These are phyloP conservation scores for Magnolia officinalis DNA, from an alignment of 164 flowering plant species.

Conservation along the genomic window DNA sequence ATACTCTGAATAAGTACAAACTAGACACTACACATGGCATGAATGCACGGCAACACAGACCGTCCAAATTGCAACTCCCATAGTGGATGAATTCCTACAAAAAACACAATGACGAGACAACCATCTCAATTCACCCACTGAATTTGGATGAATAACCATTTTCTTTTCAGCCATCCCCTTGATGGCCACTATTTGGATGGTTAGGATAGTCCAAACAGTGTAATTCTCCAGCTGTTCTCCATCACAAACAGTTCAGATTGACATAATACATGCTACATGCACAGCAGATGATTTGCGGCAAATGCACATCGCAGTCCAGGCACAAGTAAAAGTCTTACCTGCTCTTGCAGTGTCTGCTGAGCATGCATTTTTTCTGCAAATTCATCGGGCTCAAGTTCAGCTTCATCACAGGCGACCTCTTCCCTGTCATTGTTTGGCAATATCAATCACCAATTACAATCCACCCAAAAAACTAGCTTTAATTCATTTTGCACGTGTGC, in stretches of 20 bases:
- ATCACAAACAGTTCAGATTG: neutral
- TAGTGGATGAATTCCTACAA: too few species aligned
- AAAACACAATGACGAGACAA: too few species aligned
- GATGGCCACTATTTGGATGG: neutral
- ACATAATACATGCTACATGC: neutral
- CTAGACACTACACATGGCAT: too few species aligned
- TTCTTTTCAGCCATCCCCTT: too few species aligned
- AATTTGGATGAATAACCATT: too few species aligned
- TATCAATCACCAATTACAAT: neutral
- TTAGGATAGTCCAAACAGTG: neutral
- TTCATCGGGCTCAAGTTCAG: slow-evolving; percentile 75
- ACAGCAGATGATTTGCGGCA: neutral
- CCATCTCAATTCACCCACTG: too few species aligned
- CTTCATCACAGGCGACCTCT: slow-evolving; percentile 95
- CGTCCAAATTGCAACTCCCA: too few species aligned
- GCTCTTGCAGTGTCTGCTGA: slow-evolving; percentile 58
- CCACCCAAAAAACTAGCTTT: neutral
- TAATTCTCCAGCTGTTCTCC: too few species aligned
- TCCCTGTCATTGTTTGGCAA: slow-evolving; percentile 43
- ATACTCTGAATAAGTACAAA: neutral
- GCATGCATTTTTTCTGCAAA: slow-evolving; percentile 56
- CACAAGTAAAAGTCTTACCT: slow-evolving; percentile 34
- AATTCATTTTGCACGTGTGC: too few species aligned
- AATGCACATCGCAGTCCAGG: neutral
- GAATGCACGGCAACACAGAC: too few species aligned